Base-by-base conservation (phyloP, 768 basidiomycete species). In the Trichaptum fuscoviolaceum region DNA sequence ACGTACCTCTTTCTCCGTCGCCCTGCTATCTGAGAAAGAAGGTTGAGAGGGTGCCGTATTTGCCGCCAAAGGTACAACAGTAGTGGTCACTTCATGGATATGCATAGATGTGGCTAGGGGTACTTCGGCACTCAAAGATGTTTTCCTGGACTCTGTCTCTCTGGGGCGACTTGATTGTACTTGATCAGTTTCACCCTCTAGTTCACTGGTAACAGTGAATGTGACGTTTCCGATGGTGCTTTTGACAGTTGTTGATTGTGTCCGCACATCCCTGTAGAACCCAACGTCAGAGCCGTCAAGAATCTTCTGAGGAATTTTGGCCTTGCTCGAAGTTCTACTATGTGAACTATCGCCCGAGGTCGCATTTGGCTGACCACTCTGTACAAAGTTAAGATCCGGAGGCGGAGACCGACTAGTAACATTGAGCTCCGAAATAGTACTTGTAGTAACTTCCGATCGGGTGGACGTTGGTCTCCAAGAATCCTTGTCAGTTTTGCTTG, bases 131-230 rank as follows among this genome's bases (percentile, higher is more conserved):
- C 12, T 52, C 42, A 52, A 12, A 15, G 42, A 52, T 20, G 42
- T 52, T 52, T 12, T 20, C 42, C 20, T 12, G 15, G 12, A 20
- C 42, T 52, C 20, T 52, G 42, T 20, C 6, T 12, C 42, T 52
- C 42, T 15, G 5, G 42, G 12, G 10, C 5, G 42, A 20, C 20
- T 15, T 52, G 15, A 15, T 52, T 20, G 20, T 3, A 12, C 20
- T 52, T 59, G 58, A 24, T 57, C 42, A 57, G 26, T 15, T 25
- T 24, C 30, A 26, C 63, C 64, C 2, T 92, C 91, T 64, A 94
- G 73, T 75, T 94, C 93, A 71, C 92, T 93, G 65, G 79, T 84
- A 59, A 94, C 90, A 61, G 87, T 91, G 77, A 95, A 95, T 68
- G 84, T 87, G 66, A 93, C 89, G 42, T 77, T 77, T 66, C 79